Conservation (phyloP, 1,284 basidiomycete genomes). For the Leucoagaricus sp. region DNA sequence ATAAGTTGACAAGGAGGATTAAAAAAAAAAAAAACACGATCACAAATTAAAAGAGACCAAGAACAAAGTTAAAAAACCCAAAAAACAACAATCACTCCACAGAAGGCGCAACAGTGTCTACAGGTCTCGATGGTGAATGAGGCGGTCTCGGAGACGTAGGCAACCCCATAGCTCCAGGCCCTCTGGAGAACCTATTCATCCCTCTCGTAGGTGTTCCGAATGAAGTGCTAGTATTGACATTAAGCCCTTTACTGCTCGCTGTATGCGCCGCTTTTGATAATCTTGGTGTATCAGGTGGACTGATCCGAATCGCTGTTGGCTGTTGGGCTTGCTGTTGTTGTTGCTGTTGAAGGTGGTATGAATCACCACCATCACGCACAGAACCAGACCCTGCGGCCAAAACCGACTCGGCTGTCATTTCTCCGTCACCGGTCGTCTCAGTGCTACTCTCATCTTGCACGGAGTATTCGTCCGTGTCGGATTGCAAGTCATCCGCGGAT, state of each 20-base stretch:
- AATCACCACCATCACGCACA: conserved; percentile 21
- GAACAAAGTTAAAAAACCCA: not conserved
- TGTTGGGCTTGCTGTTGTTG: conserved; percentile 23
- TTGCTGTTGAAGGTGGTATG: conserved; percentile 19
- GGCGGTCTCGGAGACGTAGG: conserved; percentile 60
- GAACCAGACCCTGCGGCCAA: conserved; percentile 48
- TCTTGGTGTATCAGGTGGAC: conserved; percentile 40
- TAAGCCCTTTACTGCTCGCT: conserved; percentile 71
- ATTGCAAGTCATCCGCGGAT: conserved; percentile 59
- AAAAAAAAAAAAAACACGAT: not conserved
- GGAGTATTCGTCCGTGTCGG: conserved; percentile 68
- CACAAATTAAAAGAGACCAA: not conserved
- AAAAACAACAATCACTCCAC: conserved; percentile 8
- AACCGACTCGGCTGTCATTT: conserved; percentile 52
- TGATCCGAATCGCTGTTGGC: conserved; percentile 21
- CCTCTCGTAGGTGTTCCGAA: conserved; percentile 50
- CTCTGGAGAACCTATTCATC: conserved; percentile 59
- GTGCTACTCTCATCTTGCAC: conserved; percentile 70
- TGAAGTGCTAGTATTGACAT: conserved; percentile 50
- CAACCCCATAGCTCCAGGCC: conserved; percentile 44
- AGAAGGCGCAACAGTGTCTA: conserved; percentile 16
- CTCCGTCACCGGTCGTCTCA: conserved; percentile 62
- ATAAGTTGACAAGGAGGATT: not conserved
- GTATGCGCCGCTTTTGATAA: conserved; percentile 56
- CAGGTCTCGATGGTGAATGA: conserved; percentile 39